phyloP scores from a whole-genome alignment of 305 asterid species.

The Fraxinus angustifolia region DNA sequence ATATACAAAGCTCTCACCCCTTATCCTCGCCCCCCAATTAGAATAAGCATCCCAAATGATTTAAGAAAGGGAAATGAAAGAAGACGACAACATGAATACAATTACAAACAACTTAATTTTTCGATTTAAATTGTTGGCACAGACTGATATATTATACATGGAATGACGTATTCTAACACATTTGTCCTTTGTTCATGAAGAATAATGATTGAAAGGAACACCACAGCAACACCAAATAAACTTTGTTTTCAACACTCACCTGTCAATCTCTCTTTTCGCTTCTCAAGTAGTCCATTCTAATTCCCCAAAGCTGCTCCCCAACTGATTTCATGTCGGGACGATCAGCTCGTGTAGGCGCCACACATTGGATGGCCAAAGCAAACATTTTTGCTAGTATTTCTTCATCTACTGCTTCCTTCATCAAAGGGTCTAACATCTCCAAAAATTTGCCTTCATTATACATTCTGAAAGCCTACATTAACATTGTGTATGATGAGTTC shows the following conservation, averaged over 20 bases:
- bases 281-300: constrained; percentile 73
- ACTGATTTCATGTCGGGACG: constrained; percentile 93
- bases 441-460: constrained; percentile 44
- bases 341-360: constrained; percentile 83
- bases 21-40: neutral
- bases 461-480: constrained; percentile 68
- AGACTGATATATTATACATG: neutral
- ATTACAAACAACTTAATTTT: neutral
- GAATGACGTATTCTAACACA: neutral
- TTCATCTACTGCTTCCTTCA: constrained; percentile 49
- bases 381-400: constrained; percentile 64
- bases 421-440: constrained; percentile 72
- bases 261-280: constrained; percentile 41
- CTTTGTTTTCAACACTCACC: neutral
- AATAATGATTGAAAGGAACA: constrained; percentile 7
- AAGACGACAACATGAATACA: neutral
- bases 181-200: neutral
- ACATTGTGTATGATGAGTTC: neutral
- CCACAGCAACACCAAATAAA: constrained; percentile 4
- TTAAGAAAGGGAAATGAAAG: neutral
- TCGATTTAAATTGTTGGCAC: neutral
- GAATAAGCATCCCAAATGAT: neutral
- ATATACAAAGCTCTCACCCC: neutral
- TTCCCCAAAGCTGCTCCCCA: constrained; percentile 86
- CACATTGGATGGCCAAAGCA: constrained; percentile 75